Conservation (phyloP, 73 alveolate genomes). For the Stentor roeselii region DNA sequence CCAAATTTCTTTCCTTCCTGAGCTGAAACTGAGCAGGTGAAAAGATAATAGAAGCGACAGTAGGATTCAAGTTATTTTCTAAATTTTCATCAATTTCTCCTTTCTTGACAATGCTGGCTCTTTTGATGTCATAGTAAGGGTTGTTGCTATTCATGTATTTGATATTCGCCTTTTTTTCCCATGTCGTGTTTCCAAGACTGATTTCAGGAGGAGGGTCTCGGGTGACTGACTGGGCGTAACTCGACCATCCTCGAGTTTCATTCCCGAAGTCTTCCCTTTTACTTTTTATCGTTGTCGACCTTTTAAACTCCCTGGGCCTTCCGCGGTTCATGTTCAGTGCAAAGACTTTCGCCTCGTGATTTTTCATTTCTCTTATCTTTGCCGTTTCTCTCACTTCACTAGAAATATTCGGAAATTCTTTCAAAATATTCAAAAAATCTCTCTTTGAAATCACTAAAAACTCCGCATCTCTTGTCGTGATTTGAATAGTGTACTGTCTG, state of each 20-base stretch:
- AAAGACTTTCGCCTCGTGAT: conserved; percentile 10
- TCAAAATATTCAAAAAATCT: conserved; percentile 34
- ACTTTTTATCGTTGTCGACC: not conserved
- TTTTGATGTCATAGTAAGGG: not conserved
- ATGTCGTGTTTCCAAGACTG: not conserved
- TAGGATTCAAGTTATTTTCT: conserved; percentile 3
- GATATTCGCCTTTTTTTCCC: not conserved
- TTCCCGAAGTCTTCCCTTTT: no score
- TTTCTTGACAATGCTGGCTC: not conserved
- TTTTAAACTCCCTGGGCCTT: not conserved
- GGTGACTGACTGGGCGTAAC: not conserved
- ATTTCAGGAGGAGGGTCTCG: not conserved
- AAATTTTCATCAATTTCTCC: not conserved
- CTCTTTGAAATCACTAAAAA: conserved; percentile 32
- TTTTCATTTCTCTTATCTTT: not conserved
- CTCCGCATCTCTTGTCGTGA: not conserved
- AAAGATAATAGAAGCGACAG: conserved; percentile 11
- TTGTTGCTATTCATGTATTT: not conserved
- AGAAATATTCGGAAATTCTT: conserved; percentile 45
- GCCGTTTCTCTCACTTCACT: conserved; percentile 35
- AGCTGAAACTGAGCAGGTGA: conserved; percentile 4
- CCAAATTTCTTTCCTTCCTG: not conserved
- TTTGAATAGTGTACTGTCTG: conserved; percentile 42
- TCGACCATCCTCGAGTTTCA: not conserved
- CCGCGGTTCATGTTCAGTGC: not conserved